phyloP scores from a whole-genome alignment of 176 grass and related monocot genomes.

The Melocanna baccifera region DNA sequence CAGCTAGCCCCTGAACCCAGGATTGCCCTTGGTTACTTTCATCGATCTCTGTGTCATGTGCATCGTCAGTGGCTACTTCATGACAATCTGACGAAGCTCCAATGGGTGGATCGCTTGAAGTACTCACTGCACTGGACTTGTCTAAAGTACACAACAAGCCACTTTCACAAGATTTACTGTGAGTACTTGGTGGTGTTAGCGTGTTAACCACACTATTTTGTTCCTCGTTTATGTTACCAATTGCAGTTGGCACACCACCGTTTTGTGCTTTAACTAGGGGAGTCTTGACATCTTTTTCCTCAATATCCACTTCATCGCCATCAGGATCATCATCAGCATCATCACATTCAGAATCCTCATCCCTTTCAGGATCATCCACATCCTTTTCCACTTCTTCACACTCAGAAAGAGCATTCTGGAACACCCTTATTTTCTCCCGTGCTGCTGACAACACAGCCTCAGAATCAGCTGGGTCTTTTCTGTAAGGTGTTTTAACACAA shows the following conservation, averaged over 20 bases:
- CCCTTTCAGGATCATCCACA: constrained; percentile 70
- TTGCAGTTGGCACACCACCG: constrained; percentile 4
- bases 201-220: constrained; percentile 16
- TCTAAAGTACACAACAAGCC: constrained; percentile 24
- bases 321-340: constrained; percentile 79
- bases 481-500: constrained; percentile 77
- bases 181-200: constrained; percentile 1
- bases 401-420: constrained; percentile 69
- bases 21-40: constrained; percentile 78
- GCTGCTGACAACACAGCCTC: constrained; percentile 67
- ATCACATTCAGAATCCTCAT: constrained; percentile 90
- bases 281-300: constrained; percentile 49
- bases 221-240: constrained; percentile 29
- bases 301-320: constrained; percentile 59
- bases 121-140: constrained; percentile 37
- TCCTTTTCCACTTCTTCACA: constrained; percentile 80
- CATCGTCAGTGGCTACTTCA: constrained; percentile 1
- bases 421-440: constrained; percentile 80
- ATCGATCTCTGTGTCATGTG: constrained; percentile 67
- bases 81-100: constrained; percentile 35
- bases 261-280: constrained; percentile 15
- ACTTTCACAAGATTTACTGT: constrained; percentile 35
- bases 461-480: constrained; percentile 85
- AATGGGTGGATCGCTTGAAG: constrained; percentile 36
- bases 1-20: constrained; percentile 84